phyloP scores from a whole-genome alignment of 2,329 filamentous ascomycete species.

The Claviceps lovelessii region DNA sequence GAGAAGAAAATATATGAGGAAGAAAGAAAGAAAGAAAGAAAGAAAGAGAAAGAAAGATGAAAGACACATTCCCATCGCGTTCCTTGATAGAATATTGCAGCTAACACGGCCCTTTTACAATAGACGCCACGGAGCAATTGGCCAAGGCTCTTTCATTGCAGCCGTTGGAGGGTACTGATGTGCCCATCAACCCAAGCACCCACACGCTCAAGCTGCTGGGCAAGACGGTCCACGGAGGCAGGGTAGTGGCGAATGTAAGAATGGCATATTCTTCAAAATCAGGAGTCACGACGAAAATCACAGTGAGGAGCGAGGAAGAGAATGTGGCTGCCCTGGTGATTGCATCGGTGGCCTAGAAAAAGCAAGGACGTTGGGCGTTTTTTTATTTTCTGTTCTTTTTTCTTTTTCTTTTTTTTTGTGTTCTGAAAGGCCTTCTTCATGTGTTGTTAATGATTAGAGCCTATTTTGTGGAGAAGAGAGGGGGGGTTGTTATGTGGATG shows the following conservation, averaged over 20 bases:
- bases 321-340: slow-evolving; percentile 75
- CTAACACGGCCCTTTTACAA: slow-evolving; percentile 13
- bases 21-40: too few relatives aligned
- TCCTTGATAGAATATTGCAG: background rate
- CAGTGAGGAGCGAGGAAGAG: slow-evolving; percentile 81
- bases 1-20: too few relatives aligned
- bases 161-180: slow-evolving; percentile 84
- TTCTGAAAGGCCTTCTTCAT: slow-evolving; percentile 15
- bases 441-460: slow-evolving; percentile 19
- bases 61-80: background rate
- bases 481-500: background rate
- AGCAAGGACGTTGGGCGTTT: slow-evolving; percentile 18
- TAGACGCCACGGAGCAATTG: slow-evolving; percentile 86
- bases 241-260: slow-evolving; percentile 72
- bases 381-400: slow-evolving; percentile 2
- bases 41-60: too few relatives aligned
- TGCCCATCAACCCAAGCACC: slow-evolving; percentile 74
- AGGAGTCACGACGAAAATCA: slow-evolving; percentile 92
- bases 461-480: background rate
- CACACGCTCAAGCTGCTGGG: slow-evolving; percentile 93
- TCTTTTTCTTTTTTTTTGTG: background rate
- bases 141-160: slow-evolving; percentile 78
- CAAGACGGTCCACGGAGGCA: slow-evolving; percentile 83
- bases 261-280: slow-evolving; percentile 91
- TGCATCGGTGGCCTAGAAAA: slow-evolving; percentile 60